Evolutionary conservation across 768 basidiomycete genomes (phyloP).

Genomic region (Pleurotus tuoliensis): DNA sequence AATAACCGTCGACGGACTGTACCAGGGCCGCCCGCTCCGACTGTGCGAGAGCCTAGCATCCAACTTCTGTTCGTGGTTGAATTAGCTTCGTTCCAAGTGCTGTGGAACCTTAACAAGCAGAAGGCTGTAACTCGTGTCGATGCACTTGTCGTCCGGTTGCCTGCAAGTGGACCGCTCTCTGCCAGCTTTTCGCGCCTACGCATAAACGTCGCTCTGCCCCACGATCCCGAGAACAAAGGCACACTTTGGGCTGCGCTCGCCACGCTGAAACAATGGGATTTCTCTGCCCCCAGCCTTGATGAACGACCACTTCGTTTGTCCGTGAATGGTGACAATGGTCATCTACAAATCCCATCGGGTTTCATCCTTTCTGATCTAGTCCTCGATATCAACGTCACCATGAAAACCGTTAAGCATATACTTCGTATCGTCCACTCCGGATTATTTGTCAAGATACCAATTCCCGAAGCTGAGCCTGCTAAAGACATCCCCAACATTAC

Average conservation of each 20-base stretch:
- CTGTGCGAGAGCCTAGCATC: slow-evolving; percentile 14
- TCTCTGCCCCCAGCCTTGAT: slow-evolving; percentile 28
- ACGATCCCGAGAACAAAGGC: slow-evolving; percentile 30
- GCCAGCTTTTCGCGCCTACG: slow-evolving; percentile 46
- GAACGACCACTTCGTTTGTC: slow-evolving; percentile 35
- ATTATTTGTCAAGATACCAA: slow-evolving; percentile 48
- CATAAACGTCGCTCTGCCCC: slow-evolving; percentile 38
- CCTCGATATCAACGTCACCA: slow-evolving; percentile 59
- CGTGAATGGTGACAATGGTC: slow-evolving; percentile 58
- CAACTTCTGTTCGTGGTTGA: slow-evolving; percentile 32
- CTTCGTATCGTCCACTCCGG: slow-evolving; percentile 48
- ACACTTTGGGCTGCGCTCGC: slow-evolving; percentile 71
- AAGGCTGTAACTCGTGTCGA: slow-evolving; percentile 42
- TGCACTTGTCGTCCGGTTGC: slow-evolving; percentile 24
- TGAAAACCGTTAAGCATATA: slow-evolving; percentile 76
- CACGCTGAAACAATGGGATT: slow-evolving; percentile 50
- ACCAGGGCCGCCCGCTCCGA: slow-evolving; percentile 13
- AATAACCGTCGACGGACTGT: slow-evolving; percentile 14
- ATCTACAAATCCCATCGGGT: slow-evolving; percentile 75
- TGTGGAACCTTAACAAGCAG: slow-evolving; percentile 45
- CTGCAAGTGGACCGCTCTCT: slow-evolving; percentile 18
- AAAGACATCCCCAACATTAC: slow-evolving; percentile 65
- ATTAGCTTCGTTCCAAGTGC: slow-evolving; percentile 38
- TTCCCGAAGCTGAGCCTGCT: slow-evolving; percentile 67
- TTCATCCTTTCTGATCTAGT: slow-evolving; percentile 76